Evolutionary conservation across 305 asterid genomes (phyloP), one percentile per base, ranked within the genome.

Genomic region (Solanum hybrid): DNA sequence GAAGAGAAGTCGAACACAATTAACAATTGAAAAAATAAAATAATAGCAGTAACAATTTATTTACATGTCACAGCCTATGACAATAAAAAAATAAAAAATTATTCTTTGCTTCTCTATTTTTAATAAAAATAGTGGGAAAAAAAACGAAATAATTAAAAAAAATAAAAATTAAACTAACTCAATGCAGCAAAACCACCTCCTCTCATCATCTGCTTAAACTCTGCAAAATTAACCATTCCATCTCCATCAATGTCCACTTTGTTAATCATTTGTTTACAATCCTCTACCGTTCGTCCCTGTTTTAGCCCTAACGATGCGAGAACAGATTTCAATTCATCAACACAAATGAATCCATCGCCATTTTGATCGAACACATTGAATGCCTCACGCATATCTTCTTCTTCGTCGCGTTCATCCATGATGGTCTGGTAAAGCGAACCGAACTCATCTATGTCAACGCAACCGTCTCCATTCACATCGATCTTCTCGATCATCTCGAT

Each of bases 131-230:
- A 12, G 64, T 6, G 27, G 4, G 24, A 0, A 8, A 4, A 38
- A 36, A 38, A 6, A 14, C 5, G 7, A 82, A 14, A 42, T 9
- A 82, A 42, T 27, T 10, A 3, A 11, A 40, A 40, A 26, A 26
- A 37, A 36, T 14, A 24, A 40, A 27, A 81, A 24, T 24, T 2
- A 56, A 19, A 10, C 73, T 85, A 85, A 85, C n/a, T 89, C 78
- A 95, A 91, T 0, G 96, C 94, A 80, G 95, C 95, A 69, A 96
- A 95, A n/a, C 95, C 96, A 22, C 98, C 98, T 6, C 95, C 96
- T 94, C 95, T 95, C 99, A 96, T 95, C 98, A 96, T 96, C 90
- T 93, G 94, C 93, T 93, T 95, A 90, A 96, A 96, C 94, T 96
- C 99, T 0, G 79, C 42, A 87, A 92, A 96, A 89, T 95, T 89